Percentiles rank a stretch among this genome's conserved stretches.
Evolutionary conservation across 371 early-diverging fungal genomes (phyloP).

Genomic region (Apophysomyces ossiformis): DNA sequence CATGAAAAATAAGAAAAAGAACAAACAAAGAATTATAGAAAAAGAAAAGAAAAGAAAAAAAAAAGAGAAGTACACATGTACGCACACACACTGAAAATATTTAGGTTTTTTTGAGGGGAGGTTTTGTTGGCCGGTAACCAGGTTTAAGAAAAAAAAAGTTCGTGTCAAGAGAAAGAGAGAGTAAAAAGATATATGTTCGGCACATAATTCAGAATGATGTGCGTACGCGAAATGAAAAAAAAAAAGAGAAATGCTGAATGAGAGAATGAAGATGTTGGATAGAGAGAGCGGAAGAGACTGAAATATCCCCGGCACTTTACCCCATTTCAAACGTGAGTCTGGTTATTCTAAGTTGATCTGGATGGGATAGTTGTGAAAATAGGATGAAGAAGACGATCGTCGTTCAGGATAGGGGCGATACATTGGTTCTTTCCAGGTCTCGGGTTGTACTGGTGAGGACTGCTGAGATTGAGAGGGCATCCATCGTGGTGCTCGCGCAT

Average conservation of each 20-base stretch:
- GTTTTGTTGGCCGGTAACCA: no score
- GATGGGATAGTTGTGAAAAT: constrained; percentile 1
- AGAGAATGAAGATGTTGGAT: background rate
- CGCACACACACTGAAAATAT: constrained; percentile 7
- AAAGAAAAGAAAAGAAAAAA: background rate
- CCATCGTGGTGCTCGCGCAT: constrained; percentile 2
- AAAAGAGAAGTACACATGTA: constrained; percentile 9
- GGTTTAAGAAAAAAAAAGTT: background rate
- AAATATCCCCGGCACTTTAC: background rate
- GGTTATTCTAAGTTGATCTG: background rate
- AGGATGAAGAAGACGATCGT: constrained; percentile 2
- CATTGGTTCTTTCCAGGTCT: constrained; percentile 4
- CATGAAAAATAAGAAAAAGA: no score
- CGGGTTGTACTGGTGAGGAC: background rate
- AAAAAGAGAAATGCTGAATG: background rate
- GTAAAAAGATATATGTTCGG: background rate
- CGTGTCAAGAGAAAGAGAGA: background rate
- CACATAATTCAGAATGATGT: constrained; percentile 6
- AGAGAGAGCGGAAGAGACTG: background rate
- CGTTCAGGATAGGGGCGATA: constrained; percentile 3
- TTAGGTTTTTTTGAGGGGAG: background rate
- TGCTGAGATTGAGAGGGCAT: constrained; percentile 2
- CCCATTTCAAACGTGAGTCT: background rate
- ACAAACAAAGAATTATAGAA: background rate
- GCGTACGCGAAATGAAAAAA: background rate